Evolutionary conservation across 2,329 filamentous ascomycete species (phyloP), one percentile per base, ranked within the genome.

Genomic region (Verticillium zaregamsianum): DNA sequence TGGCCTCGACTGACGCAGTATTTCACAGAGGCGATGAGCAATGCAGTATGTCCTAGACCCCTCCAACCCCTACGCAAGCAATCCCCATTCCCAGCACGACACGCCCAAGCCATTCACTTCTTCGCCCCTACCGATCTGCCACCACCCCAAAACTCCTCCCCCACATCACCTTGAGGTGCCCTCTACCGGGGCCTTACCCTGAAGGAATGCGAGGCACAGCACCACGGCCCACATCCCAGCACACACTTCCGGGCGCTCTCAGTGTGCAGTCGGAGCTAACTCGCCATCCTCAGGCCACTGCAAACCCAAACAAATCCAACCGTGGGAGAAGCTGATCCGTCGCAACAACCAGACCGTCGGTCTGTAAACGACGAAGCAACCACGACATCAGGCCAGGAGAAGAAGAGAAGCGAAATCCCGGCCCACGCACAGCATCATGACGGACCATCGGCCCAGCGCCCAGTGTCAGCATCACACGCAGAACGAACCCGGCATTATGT

Each of bases 1-100:
- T 28, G 31, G 37, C 20, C 7, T 40, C 60, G 59, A 61, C 72
- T 73, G 64, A 76, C 66, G 37, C 7, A 61, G 40, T 57, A 62
- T 40, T 59, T 61, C 62, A 33, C 62, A 79, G 77, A 72, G 77
- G 77, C 64, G 76, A 79, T 65, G 77, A 79, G 64, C 77, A 79
- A 61, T 79, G 77, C 66, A 76, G 77, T 79, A 76, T 68, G 77
- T 74, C 35, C 35, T 32, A 23, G 3, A 23, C 23, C n/a, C 12
- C 20, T 25, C 45, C 20, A 14, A 49, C 45, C 45, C 45, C 45
- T 49, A n/a, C 20, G 11, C 45, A 49, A 49, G 8, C 20, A 12
- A 23, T 49, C 37, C 37, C 37, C 37, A 20, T n/a, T 4, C 20
- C 45, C 45, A 49, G 45, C 45, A 49, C 20, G 45, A 49, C 45